Conservation (phyloP, 148 eudicot species). For the Spergularia bocconei region DNA sequence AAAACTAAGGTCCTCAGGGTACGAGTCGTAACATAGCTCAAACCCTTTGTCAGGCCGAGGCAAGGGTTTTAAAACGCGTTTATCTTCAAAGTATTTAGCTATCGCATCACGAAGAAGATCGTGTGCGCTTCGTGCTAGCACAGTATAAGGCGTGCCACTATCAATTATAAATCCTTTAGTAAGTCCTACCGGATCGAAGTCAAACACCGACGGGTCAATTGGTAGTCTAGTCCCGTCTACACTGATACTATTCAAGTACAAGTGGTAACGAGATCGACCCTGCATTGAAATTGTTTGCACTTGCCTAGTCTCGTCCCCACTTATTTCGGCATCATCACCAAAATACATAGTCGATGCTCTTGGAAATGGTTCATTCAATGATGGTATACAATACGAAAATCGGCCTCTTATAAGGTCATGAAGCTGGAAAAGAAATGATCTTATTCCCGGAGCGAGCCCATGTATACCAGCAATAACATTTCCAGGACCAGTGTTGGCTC, state of each 20-base stretch:
- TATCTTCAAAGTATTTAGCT: not conserved
- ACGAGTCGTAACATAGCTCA: conserved; percentile 3
- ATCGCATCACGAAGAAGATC: conserved; percentile 9
- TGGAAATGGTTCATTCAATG: not conserved
- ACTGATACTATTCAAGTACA: conserved; percentile 17
- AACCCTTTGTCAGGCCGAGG: not conserved
- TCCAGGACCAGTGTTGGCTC: not conserved
- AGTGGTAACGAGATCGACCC: not conserved
- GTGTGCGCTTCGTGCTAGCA: not conserved
- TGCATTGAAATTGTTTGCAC: conserved; percentile 9
- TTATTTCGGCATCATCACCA: conserved; percentile 3
- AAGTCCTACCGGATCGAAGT: not conserved
- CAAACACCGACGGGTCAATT: conserved; percentile 6
- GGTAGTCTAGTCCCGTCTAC: not conserved
- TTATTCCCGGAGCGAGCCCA: not conserved
- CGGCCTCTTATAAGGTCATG: not conserved
- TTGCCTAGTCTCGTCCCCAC: not conserved
- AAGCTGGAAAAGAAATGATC: conserved; percentile 1
- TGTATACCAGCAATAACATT: conserved; percentile 3
- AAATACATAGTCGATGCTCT: not conserved
- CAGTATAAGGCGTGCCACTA: conserved; percentile 14
- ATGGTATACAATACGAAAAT: conserved; percentile 16
- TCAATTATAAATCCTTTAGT: conserved; percentile 10
- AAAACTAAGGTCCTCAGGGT: not conserved
- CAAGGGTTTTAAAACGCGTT: not conserved